phyloP scores from a whole-genome alignment of 257 asterid genomes.

The Przewalskia tangutica region DNA sequence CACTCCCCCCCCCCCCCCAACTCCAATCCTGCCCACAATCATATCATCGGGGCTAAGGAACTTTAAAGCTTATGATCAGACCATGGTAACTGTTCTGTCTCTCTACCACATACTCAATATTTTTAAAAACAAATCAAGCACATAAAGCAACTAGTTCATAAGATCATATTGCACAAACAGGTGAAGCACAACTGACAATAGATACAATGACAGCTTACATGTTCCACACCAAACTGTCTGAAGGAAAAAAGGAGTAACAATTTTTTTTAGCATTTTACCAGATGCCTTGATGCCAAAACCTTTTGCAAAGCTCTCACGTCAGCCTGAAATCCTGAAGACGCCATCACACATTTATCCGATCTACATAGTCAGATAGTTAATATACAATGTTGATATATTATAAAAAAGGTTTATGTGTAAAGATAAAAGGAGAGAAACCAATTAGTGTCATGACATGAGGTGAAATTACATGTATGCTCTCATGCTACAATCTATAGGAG shows the following conservation, averaged over 20 bases:
- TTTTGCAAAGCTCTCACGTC: slow-evolving; percentile 94
- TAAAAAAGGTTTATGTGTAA: neutral
- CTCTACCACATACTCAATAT: neutral
- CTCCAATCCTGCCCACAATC: neutral
- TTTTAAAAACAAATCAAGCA: neutral
- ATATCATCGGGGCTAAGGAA: neutral
- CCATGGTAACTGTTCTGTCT: neutral
- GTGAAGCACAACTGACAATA: neutral
- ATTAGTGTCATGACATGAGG: neutral
- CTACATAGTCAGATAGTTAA: slow-evolving; percentile 22
- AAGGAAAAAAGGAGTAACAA: neutral
- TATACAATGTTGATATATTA: neutral
- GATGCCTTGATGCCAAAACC: slow-evolving; percentile 35
- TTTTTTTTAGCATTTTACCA: slow-evolving; percentile 19
- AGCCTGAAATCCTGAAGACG: slow-evolving; percentile 97
- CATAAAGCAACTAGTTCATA: neutral
- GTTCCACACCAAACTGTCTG: neutral
- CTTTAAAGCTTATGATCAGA: neutral
- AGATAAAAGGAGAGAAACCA: neutral
- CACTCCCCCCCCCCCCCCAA: neutral
- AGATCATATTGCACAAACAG: neutral
- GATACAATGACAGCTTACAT: neutral
- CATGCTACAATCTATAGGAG: neutral
- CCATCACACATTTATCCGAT: slow-evolving; percentile 78
- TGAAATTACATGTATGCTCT: neutral